Evolutionary conservation across 257 asterid genomes (phyloP).

Genomic region (Solanum sejunctum): DNA sequence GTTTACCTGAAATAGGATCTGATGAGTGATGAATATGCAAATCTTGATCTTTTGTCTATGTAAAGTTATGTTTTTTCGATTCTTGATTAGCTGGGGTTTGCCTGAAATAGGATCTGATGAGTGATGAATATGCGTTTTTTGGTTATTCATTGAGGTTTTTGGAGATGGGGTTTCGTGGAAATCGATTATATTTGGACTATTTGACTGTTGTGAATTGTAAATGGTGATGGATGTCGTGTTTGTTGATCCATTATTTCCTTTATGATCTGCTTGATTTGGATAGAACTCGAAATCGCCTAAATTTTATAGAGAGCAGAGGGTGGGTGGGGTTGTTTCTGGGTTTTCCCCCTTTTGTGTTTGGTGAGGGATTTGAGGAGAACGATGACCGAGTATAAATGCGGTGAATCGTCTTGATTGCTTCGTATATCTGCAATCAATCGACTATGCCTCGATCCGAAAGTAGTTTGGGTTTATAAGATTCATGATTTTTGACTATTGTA

Average conservation of each 20-base stretch:
- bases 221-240: background rate
- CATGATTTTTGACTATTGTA: background rate
- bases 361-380: background rate
- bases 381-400: background rate
- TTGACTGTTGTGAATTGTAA: background rate
- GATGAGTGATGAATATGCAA: background rate
- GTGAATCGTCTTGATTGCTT: background rate
- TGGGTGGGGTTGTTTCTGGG: background rate
- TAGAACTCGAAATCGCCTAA: background rate
- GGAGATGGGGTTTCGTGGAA: background rate
- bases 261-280: background rate
- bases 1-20: background rate
- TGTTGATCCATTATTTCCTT: background rate
- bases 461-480: background rate
- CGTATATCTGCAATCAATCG: background rate
- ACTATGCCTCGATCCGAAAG: background rate
- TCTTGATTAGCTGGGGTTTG: background rate
- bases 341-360: background rate
- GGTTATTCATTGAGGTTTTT: background rate
- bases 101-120: conserved; percentile 2
- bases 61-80: background rate
- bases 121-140: background rate
- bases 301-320: background rate
- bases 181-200: background rate
- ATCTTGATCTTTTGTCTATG: background rate